These are phyloP conservation scores for Hirsutella minnesotensis DNA, from an alignment of 2,329 filamentous ascomycete genomes.

Conservation along the genomic window DNA sequence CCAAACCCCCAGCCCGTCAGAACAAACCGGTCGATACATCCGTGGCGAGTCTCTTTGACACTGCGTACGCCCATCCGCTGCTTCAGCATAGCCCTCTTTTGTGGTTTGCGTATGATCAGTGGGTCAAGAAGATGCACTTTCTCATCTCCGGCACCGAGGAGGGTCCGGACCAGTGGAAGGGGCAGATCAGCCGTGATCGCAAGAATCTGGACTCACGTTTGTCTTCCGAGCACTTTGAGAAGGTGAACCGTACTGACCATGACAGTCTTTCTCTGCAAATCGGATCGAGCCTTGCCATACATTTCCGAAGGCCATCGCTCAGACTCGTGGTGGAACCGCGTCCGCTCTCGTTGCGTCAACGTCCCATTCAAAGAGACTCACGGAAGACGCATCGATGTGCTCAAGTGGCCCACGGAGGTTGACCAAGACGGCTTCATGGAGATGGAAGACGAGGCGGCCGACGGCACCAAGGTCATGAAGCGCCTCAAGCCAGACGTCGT, in stretches of 20 bases:
- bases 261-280: slow-evolving; percentile 32
- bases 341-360: slow-evolving; percentile 26
- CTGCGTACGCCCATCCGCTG: slow-evolving; percentile 34
- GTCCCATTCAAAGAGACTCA: slow-evolving; percentile 25
- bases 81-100: slow-evolving; percentile 28
- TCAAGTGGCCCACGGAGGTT: slow-evolving; percentile 29
- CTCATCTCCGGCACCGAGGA: slow-evolving; percentile 31
- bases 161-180: slow-evolving; percentile 36
- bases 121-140: slow-evolving; percentile 29
- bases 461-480: slow-evolving; percentile 15
- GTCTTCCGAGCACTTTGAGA: slow-evolving; percentile 1
- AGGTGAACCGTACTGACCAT: neutral
- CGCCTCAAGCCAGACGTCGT: slow-evolving; percentile 29
- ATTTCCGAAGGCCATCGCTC: slow-evolving; percentile 24
- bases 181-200: slow-evolving; percentile 25
- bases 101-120: slow-evolving; percentile 34
- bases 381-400: slow-evolving; percentile 28
- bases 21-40: slow-evolving; percentile 36
- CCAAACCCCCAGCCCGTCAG: slow-evolving; percentile 6
- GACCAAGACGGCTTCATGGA: slow-evolving; percentile 22
- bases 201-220: slow-evolving; percentile 22
- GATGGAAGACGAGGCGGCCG: slow-evolving; percentile 19
- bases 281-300: slow-evolving; percentile 29
- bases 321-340: slow-evolving; percentile 17
- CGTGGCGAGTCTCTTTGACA: slow-evolving; percentile 37